phyloP scores from a whole-genome alignment of 345 rosid species.

The Cochlearia excelsa region DNA sequence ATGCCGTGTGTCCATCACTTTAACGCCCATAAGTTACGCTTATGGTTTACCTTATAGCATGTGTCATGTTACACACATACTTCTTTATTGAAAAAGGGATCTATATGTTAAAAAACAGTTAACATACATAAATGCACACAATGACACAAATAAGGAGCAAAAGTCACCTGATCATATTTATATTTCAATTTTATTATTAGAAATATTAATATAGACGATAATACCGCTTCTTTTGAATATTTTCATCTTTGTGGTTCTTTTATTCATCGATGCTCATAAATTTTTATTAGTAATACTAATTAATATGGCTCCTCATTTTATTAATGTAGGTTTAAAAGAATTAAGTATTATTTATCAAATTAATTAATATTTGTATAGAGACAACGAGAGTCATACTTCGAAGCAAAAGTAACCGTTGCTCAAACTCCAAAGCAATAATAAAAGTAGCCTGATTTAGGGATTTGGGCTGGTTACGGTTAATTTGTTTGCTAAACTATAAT shows the following conservation, averaged over 20 bases:
- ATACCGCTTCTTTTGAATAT: conserved; percentile 3
- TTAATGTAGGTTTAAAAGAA: too few relatives aligned
- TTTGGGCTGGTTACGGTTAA: conserved; percentile 2
- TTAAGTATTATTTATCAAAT: too few relatives aligned
- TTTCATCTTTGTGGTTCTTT: neutral
- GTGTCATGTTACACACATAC: conserved; percentile 24
- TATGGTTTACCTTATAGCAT: conserved; percentile 20
- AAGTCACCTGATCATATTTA: conserved; percentile 27
- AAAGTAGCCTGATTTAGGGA: conserved; percentile 11
- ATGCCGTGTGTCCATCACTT: conserved; percentile 34
- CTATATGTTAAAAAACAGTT: conserved; percentile 5
- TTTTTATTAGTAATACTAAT: too few relatives aligned
- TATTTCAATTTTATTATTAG: neutral
- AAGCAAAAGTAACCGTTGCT: conserved; percentile 23
- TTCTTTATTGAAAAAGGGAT: conserved; percentile 1
- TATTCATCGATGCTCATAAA: too few relatives aligned
- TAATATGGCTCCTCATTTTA: too few relatives aligned
- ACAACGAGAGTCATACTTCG: conserved; percentile 26
- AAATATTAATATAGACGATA: neutral
- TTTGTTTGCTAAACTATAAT: neutral
- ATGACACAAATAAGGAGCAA: conserved; percentile 22
- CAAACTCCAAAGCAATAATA: neutral
- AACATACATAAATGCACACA: neutral
- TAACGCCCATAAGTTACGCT: conserved; percentile 20
- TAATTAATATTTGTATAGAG: neutral